Base-by-base conservation (phyloP, 2,329 filamentous ascomycete genomes). In the Helotiales sp. region DNA sequence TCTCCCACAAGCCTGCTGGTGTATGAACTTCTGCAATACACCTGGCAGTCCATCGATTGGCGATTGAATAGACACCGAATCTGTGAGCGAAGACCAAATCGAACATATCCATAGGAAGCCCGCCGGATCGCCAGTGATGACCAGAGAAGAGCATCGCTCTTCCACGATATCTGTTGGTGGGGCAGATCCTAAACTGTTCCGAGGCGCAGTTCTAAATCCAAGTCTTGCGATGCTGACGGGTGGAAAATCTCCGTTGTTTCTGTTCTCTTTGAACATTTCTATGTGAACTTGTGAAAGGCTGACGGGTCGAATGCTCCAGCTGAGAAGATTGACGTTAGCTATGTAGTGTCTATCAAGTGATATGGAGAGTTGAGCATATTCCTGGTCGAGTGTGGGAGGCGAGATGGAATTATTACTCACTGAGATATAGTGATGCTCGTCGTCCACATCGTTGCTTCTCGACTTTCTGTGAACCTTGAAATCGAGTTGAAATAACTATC, bases 351-450 rank as follows among this genome's bases (percentile, higher is more conserved):
- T 22, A 17, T 5, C 6, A 40, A 6, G 7, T 3, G 8, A 24
- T 11, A 40, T 3, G 6, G 22, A 40, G 17, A 22, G 2, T n/a
- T n/a, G n/a, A n/a, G n/a, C n/a, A n/a, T n/a, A n/a, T n/a, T n/a
- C n/a, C n/a, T n/a, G n/a, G n/a, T n/a, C n/a, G n/a, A n/a, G n/a
- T n/a, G n/a, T n/a, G n/a, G n/a, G n/a, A n/a, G n/a, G n/a, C n/a
- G n/a, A n/a, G n/a, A n/a, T n/a, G n/a, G n/a, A n/a, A n/a, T n/a
- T 7, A 8, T 37, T 13, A 61, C 65, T 43, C 22, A 67, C 65
- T 73, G 65, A 2, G 70, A 71, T 30, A 73, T 62, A 2, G 71
- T 73, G 20, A 73, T 72, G 15, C 58, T 68, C 24, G 70, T 72
- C 1, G 57, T 70, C 70, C 71, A 73, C 47, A 69, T 57, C 5